phyloP scores from a whole-genome alignment of 805 yeast species.

The Starmerella roubikii region DNA sequence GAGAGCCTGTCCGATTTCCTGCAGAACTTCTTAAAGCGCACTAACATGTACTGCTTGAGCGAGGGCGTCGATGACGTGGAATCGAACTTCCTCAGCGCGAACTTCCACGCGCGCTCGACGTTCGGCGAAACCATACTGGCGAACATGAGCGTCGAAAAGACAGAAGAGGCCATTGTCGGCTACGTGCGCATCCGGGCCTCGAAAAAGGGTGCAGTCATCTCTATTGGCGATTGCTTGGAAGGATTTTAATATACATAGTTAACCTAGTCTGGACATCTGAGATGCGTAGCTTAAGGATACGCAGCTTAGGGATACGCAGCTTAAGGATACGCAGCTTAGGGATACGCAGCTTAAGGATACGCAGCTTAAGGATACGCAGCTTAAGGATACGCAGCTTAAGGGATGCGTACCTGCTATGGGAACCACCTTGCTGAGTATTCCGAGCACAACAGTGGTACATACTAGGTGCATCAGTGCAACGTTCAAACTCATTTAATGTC shows the following conservation, averaged over 20 bases:
- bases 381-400: too few relatives aligned
- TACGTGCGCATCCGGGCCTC: constrained; percentile 93
- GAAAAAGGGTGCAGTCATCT: constrained; percentile 93
- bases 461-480: too few relatives aligned
- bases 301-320: too few relatives aligned
- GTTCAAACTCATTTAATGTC: too few relatives aligned
- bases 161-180: constrained; percentile 60
- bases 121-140: constrained; percentile 98
- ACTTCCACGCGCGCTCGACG: constrained; percentile 77
- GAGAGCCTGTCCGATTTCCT: constrained; percentile 70
- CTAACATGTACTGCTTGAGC: constrained; percentile 89
- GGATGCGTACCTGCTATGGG: too few relatives aligned
- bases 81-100: constrained; percentile 74
- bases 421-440: too few relatives aligned
- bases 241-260: not conserved
- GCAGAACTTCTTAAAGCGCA: constrained; percentile 59
- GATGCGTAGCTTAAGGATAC: too few relatives aligned
- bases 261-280: too few relatives aligned
- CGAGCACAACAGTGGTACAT: too few relatives aligned
- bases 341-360: too few relatives aligned
- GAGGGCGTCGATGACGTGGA: constrained; percentile 35
- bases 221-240: constrained; percentile 68
- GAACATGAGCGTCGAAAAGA: constrained; percentile 80
- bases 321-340: too few relatives aligned
- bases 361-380: too few relatives aligned